Percentiles rank a stretch among this genome's conserved stretches.
These are phyloP conservation scores for Eucalyptus urophylla DNA, from an alignment of 345 rosid genomes.

Conservation along the genomic window DNA sequence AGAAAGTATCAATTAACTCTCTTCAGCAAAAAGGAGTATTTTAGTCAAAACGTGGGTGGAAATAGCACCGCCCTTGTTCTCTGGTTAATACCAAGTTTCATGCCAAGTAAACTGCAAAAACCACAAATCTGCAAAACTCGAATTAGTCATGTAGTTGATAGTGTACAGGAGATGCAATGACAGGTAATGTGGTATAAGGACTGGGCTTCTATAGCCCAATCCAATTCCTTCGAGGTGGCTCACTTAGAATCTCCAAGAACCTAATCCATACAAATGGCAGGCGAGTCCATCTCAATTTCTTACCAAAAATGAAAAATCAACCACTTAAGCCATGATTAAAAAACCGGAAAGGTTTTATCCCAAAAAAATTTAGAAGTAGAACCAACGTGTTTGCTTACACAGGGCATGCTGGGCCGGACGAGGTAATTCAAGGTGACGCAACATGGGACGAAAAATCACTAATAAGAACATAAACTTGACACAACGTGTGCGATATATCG, in stretches of 20 bases:
- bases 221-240: neutral
- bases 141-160: neutral
- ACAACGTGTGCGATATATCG: rapidly evolving
- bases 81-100: neutral
- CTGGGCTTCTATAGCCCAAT: neutral
- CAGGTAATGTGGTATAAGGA: neutral
- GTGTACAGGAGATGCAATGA: neutral
- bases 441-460: neutral
- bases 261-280: neutral
- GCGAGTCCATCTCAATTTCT: neutral
- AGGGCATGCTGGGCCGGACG: rapidly evolving
- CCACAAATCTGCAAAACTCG: neutral
- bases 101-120: neutral
- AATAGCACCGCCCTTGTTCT: neutral
- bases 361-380: neutral
- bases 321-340: neutral
- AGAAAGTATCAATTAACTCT: neutral
- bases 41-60: neutral
- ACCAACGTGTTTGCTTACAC: neutral
- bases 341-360: neutral
- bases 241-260: neutral
- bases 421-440: neutral
- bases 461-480: neutral
- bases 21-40: neutral
- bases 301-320: neutral